Evolutionary conservation across 2,329 filamentous ascomycete species (phyloP), one percentile per base, ranked within the genome.

Genomic region (Pseudogymnoascus sp.): DNA sequence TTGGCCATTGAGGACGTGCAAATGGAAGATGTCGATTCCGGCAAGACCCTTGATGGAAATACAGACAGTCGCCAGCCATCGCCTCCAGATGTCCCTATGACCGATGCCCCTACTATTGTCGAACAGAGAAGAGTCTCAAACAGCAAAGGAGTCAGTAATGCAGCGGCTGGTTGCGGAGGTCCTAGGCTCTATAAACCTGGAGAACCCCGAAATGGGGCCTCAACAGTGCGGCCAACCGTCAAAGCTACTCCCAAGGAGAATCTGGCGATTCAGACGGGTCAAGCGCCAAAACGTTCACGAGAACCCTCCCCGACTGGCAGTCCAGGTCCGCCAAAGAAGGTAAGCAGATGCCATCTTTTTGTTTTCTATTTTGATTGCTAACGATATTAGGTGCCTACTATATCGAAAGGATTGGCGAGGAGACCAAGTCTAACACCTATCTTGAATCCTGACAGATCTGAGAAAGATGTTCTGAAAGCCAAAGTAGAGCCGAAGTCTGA

Each of bases 401-500:
- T 35, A 21, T 56, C 50, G 5, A 56, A 56, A 21, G 50, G 28
- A 56, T 33, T 10, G 16, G 10, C 50, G 28, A 56, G 50, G 28
- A 56, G 50, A 33, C 50, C 50, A 33, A 21, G 50, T 8, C 23
- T 35, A 35, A 18, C 50, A 8, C 10, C 28, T 56, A 11, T 56
- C 28, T 35, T 16, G 16, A 56, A 33, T 31, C 18, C 25, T 12
- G 47, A 12, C 5, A 16, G 12, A 16, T 33, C 25, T 18, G 28
- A 10, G n/a, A 56, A 33, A 31, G 47, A 31, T 23, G 6, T 53
- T 16, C n/a, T 31, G 25, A 53, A 53, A 31, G 25, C 25, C 14
- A 53, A 53, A 53, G n/a, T 53, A 56, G 50, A 56, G 18, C 50
- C 50, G 25, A 56, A 56, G 25, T 56, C 50, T 12, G 50, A 56